Evolutionary conservation across 305 asterid species (phyloP).

Genomic region (Ilex paraguariensis): DNA sequence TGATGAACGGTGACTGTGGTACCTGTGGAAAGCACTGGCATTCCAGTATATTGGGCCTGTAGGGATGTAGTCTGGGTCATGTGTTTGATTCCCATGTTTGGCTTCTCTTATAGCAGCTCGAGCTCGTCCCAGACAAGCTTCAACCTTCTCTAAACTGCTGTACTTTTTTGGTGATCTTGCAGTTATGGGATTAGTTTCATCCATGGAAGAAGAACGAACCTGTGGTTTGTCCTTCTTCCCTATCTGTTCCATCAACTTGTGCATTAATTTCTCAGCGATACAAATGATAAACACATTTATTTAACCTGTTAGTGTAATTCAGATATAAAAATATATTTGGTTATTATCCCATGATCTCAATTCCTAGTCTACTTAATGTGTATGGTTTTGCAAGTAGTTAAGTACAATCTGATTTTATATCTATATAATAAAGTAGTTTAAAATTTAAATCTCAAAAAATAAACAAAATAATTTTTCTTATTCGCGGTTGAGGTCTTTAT

Average conservation of each 20-base stretch:
- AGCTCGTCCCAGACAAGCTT: constrained; percentile 49
- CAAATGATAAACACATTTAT: too few species aligned
- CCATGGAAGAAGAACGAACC: constrained; percentile 11
- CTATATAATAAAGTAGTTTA: too few species aligned
- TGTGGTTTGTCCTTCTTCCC: constrained; percentile 24
- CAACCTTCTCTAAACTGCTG: constrained; percentile 41
- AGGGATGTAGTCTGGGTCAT: constrained; percentile 47
- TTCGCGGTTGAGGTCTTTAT: too few species aligned
- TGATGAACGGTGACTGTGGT: too few species aligned
- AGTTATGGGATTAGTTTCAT: constrained; percentile 1
- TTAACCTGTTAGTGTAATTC: too few species aligned
- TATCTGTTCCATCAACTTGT: constrained; percentile 19
- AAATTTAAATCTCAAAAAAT: too few species aligned
- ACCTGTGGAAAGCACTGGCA: constrained; percentile 67
- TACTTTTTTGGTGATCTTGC: constrained; percentile 26
- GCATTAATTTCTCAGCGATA: not conserved
- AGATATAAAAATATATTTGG: too few species aligned
- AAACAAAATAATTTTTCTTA: too few species aligned
- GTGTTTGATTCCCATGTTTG: constrained; percentile 15
- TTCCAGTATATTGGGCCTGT: constrained; percentile 61
- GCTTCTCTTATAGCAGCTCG: constrained; percentile 49
- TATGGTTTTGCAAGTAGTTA: too few species aligned
- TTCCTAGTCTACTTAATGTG: too few species aligned
- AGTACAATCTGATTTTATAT: too few species aligned
- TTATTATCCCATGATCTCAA: too few species aligned